phyloP scores from a whole-genome alignment of 2,329 filamentous ascomycete genomes.

The Dactylellina cionopaga region DNA sequence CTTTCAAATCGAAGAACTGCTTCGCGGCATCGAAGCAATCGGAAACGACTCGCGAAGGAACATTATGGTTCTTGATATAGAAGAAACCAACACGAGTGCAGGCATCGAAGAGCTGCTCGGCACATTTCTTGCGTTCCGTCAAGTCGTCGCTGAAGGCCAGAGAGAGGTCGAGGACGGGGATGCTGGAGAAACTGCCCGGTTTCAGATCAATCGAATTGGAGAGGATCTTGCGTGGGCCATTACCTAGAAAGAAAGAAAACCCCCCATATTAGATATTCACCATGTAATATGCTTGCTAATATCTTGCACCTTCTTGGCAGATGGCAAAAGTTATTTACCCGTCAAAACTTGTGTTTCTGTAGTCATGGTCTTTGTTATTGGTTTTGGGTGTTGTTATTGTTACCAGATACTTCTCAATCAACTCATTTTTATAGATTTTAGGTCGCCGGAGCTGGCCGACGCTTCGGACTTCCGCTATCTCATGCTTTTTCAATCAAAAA shows the following conservation, averaged over 20 bases:
- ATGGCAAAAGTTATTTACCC: no score
- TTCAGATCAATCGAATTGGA: conserved; percentile 44
- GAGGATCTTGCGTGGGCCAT: conserved; percentile 47
- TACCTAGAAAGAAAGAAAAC: conserved; percentile 16
- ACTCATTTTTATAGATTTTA: no score
- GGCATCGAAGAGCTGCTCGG: conserved; percentile 62
- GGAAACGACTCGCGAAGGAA: conserved; percentile 4
- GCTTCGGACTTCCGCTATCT: conserved; percentile 39
- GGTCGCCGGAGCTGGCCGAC: conserved; percentile 43
- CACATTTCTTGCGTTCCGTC: conserved; percentile 61
- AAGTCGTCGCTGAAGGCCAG: conserved; percentile 61
- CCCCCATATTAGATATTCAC: no score
- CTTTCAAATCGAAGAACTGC: conserved; percentile 54
- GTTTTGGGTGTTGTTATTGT: no score
- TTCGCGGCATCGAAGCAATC: conserved; percentile 16
- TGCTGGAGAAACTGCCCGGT: conserved; percentile 60
- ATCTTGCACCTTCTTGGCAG: no score
- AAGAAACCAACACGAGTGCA: conserved; percentile 68
- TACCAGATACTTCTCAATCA: no score
- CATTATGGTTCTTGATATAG: conserved; percentile 64
- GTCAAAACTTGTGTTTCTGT: conserved; percentile 16
- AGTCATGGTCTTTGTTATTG: not conserved
- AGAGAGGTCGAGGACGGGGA: conserved; percentile 67
- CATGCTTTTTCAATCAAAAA: no score
- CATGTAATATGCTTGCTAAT: no score